These are phyloP conservation scores for Myxozyma lipomycoides DNA, from an alignment of 805 yeast genomes.

Conservation along the genomic window DNA sequence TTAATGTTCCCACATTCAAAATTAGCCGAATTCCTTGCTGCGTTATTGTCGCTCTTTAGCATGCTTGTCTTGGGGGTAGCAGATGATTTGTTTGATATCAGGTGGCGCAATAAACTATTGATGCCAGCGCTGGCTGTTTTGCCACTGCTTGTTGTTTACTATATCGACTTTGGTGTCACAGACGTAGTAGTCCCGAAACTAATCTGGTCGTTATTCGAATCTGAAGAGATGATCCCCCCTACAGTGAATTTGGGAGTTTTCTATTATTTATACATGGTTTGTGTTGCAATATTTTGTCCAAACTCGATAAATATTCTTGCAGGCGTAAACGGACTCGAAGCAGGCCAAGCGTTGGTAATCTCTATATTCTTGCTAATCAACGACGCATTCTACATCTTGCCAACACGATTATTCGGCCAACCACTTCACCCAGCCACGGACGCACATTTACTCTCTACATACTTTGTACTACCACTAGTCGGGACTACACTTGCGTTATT, in stretches of 20 bases:
- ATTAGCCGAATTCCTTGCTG: slow-evolving; percentile 80
- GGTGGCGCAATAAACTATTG: slow-evolving; percentile 97
- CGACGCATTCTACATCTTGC: slow-evolving; percentile 61
- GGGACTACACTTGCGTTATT: slow-evolving; percentile 78
- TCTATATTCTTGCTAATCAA: slow-evolving; percentile 68
- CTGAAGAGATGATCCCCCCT: slow-evolving; percentile 36
- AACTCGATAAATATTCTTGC: slow-evolving; percentile 94
- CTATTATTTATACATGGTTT: slow-evolving; percentile 86
- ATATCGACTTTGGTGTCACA: slow-evolving; percentile 90
- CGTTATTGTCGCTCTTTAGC: slow-evolving; percentile 75
- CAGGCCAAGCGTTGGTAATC: slow-evolving; percentile 84
- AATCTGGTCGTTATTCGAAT: slow-evolving; percentile 42
- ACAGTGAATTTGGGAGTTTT: slow-evolving; percentile 70
- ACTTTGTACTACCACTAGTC: slow-evolving; percentile 76
- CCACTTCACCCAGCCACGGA: slow-evolving; percentile 57
- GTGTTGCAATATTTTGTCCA: slow-evolving; percentile 90
- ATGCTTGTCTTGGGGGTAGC: slow-evolving; percentile 83
- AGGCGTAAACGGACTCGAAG: slow-evolving; percentile 94
- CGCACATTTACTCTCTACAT: slow-evolving; percentile 76
- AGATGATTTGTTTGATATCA: slow-evolving; percentile 90
- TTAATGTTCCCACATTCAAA: slow-evolving; percentile 64
- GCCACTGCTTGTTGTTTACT: slow-evolving; percentile 86
- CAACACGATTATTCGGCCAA: slow-evolving; percentile 34
- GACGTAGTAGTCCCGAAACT: slow-evolving; percentile 77
- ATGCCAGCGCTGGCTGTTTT: slow-evolving; percentile 91